Conservation (phyloP, 176 grass and related monocot genomes). For the Bothriochloa decipiens region DNA sequence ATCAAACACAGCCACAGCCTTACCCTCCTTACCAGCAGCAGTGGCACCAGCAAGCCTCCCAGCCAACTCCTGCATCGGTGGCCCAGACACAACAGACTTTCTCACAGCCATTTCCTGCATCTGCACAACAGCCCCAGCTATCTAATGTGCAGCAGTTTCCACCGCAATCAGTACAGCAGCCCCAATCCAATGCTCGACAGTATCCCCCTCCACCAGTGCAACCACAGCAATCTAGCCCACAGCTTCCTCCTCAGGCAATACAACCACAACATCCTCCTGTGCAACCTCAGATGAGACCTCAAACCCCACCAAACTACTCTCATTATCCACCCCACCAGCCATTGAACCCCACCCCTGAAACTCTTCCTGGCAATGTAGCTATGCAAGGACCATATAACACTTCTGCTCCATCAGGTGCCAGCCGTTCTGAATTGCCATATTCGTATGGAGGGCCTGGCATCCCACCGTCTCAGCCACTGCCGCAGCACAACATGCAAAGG, state of each 20-base stretch:
- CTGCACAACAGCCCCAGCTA: slow-evolving; percentile 44
- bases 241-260: slow-evolving; percentile 48
- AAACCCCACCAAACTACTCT: slow-evolving; percentile 65
- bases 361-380: slow-evolving; percentile 55
- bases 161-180: slow-evolving; percentile 25
- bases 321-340: slow-evolving; percentile 67
- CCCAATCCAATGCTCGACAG: slow-evolving; percentile 47
- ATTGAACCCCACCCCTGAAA: slow-evolving; percentile 63
- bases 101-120: slow-evolving; percentile 50
- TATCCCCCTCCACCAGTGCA: slow-evolving; percentile 40
- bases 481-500: slow-evolving; percentile 56
- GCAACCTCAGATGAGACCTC: slow-evolving; percentile 70
- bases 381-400: slow-evolving; percentile 66
- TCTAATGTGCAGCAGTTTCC: slow-evolving; percentile 43
- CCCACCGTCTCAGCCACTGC: slow-evolving; percentile 32
- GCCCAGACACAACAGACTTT: slow-evolving; percentile 54
- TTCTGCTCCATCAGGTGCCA: slow-evolving; percentile 49
- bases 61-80: slow-evolving; percentile 37
- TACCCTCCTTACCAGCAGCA: slow-evolving; percentile 56
- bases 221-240: slow-evolving; percentile 48
- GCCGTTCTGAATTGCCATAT: slow-evolving; percentile 58
- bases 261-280: slow-evolving; percentile 51
- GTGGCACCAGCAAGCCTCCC: slow-evolving; percentile 59
- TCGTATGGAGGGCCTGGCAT: slow-evolving; percentile 63
- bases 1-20: slow-evolving; percentile 48